Base-by-base conservation (phyloP, 257 asterid species). In the Mentha longifolia region DNA sequence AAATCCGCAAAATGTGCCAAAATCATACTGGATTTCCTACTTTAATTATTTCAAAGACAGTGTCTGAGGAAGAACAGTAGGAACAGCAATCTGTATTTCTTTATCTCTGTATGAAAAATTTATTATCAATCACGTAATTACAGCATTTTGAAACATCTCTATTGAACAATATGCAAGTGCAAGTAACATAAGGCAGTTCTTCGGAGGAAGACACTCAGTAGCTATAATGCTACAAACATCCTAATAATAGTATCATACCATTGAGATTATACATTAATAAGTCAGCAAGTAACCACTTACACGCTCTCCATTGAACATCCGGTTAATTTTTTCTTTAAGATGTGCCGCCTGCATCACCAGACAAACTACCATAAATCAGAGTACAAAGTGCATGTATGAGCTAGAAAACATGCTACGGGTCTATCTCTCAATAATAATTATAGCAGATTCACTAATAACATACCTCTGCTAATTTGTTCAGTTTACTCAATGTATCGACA, bases 281-380 rank as follows among this genome's bases (percentile, higher is more conserved):
- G n/a, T 31, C 50, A 74, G 64, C 31, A 67, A 59, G 60, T 0
- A 63, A 65, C 57, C 66, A 79, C 96, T 88, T 80, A 95, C 98
- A 42, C 83, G 89, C 75, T 92, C 99, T 67, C 98, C 99, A 61
- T 76, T 86, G 83, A 95, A 92, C 98, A 95, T 92, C 73, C 88
- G 68, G 76, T 80, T 68, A 58, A 95, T 85, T 90, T 95, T 92
- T 74, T 87, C 93, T 82, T 85, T 92, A 80, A 95, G 84, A 78
- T 67, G 88, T 55, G 97, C 95, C 10, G 89, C 95, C 99, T 94
- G 81, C 72, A 80, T 69, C 58, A 79, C 57, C 76, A 68, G 12
- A 63, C 35, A 78, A 73, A 28, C 64, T 57, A 77, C 67, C 64
- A 63, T 17, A 58, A 49, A 76, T 39, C 46, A 76, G 77, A 67